Evolutionary conservation across 495 filamentous ascomycete species (phyloP).

Genomic region (Oleoguttula mirabilis): DNA sequence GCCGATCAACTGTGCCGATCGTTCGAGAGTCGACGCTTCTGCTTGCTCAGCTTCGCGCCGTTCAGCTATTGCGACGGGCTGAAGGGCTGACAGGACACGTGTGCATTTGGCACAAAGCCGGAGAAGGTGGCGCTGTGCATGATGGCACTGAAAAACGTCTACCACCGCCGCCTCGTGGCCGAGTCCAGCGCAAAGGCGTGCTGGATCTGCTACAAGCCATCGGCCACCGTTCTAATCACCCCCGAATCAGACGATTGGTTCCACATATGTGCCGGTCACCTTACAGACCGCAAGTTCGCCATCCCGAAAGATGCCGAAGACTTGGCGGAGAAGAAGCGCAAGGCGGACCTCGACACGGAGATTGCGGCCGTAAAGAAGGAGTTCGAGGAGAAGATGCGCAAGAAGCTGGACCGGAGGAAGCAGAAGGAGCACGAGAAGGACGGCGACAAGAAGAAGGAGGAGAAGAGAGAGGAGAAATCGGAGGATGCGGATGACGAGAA

Average conservation of each 20-base stretch:
- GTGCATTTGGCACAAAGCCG: too few species aligned
- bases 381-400: slow-evolving; percentile 71
- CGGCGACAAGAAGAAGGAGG: slow-evolving; percentile 24
- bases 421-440: slow-evolving; percentile 32
- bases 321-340: slow-evolving; percentile 43
- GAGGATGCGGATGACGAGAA: slow-evolving; percentile 37
- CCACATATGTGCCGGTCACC: slow-evolving; percentile 73
- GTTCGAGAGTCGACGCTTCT: too few species aligned
- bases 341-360: slow-evolving; percentile 32
- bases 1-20: too few species aligned
- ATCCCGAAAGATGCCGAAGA: slow-evolving; percentile 65
- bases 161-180: slow-evolving; percentile 78
- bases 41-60: too few species aligned
- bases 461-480: slow-evolving; percentile 17
- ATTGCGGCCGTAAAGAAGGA: slow-evolving; percentile 63
- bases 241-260: slow-evolving; percentile 95
- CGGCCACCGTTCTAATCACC: slow-evolving; percentile 75
- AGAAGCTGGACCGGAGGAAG: slow-evolving; percentile 48
- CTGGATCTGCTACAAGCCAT: slow-evolving; percentile 82
- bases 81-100: too few species aligned
- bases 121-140: too few species aligned
- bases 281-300: slow-evolving; percentile 75
- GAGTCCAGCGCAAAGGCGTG: slow-evolving; percentile 72
- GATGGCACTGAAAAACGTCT: slow-evolving; percentile 46
- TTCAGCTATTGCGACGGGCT: too few species aligned